A percentile compares a stretch with the other conserved stretches of the same genome.
Evolutionary conservation across 1,284 basidiomycete genomes (phyloP).

Genomic region (Volvariella volvacea): DNA sequence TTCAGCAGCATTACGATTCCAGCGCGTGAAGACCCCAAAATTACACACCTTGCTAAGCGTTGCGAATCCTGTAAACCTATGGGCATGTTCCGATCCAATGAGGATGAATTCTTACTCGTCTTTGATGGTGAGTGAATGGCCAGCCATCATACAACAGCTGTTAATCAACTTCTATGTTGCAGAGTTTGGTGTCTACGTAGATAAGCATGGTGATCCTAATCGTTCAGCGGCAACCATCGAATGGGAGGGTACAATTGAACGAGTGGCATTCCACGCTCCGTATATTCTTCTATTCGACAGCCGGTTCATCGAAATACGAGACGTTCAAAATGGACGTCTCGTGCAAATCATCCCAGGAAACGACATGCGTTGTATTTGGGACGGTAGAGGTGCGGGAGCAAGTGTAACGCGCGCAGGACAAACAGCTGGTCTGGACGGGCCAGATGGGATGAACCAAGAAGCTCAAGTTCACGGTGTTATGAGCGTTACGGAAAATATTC

Average conservation of each 20-base stretch:
- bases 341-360: conserved; percentile 87
- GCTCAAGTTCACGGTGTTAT: conserved; percentile 72
- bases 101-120: conserved; percentile 88
- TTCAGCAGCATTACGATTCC: conserved; percentile 88
- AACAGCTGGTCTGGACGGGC: conserved; percentile 39
- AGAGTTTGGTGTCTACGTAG: conserved; percentile 91
- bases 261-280: conserved; percentile 82
- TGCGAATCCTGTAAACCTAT: conserved; percentile 81
- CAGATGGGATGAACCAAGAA: conserved; percentile 42
- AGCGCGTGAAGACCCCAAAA: conserved; percentile 67
- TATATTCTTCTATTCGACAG: conserved; percentile 89
- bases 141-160: conserved; percentile 57
- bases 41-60: conserved; percentile 70
- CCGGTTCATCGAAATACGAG: conserved; percentile 90
- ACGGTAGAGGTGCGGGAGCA: conserved; percentile 63
- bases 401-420: conserved; percentile 11
- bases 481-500: conserved; percentile 44
- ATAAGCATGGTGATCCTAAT: conserved; percentile 82
- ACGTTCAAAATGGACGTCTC: conserved; percentile 81
- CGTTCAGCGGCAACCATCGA: conserved; percentile 74
- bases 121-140: conserved; percentile 71
- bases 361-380: conserved; percentile 86
- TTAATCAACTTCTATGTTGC: conserved; percentile 57
- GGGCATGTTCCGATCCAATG: conserved; percentile 87
- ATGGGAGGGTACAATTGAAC: conserved; percentile 91